A percentile compares a stretch with the other conserved stretches of the same genome.
These are phyloP conservation scores for Monilinia laxa DNA, from an alignment of 2,329 filamentous ascomycete genomes.

Conservation along the genomic window DNA sequence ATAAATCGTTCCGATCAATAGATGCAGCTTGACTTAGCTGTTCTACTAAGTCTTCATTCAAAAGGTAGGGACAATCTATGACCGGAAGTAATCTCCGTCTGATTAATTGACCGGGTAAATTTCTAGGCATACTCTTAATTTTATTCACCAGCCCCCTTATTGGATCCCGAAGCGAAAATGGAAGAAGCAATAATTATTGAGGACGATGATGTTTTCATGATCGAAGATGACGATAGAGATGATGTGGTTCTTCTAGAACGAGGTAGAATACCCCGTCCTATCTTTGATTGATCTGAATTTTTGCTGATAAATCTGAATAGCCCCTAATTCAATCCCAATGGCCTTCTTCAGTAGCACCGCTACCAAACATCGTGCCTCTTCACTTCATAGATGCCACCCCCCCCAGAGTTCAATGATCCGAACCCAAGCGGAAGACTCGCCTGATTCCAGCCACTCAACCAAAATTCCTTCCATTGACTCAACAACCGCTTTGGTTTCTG, in stretches of 20 bases:
- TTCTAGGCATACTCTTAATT: background rate
- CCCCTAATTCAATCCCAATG: background rate
- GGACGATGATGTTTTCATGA: background rate
- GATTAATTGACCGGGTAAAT: background rate
- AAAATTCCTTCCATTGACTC: background rate
- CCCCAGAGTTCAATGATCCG: background rate
- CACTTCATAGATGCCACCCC: background rate
- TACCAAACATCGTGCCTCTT: background rate
- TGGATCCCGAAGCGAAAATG: background rate
- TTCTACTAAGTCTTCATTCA: background rate
- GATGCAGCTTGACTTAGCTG: background rate
- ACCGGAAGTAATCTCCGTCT: background rate
- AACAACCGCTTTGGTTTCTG: background rate
- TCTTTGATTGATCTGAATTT: background rate
- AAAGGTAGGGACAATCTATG: background rate
- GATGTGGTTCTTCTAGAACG: slow-evolving; percentile 13
- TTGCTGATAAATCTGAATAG: slow-evolving; percentile 7
- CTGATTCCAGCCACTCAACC: background rate
- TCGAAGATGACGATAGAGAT: slow-evolving; percentile 8
- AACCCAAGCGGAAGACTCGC: background rate
- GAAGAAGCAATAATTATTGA: slow-evolving; percentile 11
- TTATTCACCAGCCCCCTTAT: background rate
- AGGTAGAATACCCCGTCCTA: background rate
- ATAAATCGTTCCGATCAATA: background rate
- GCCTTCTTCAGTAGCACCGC: background rate